Evolutionary conservation across 2,329 filamentous ascomycete genomes (phyloP), one percentile per base, ranked within the genome.

Genomic region (Cordyceps sp.): DNA sequence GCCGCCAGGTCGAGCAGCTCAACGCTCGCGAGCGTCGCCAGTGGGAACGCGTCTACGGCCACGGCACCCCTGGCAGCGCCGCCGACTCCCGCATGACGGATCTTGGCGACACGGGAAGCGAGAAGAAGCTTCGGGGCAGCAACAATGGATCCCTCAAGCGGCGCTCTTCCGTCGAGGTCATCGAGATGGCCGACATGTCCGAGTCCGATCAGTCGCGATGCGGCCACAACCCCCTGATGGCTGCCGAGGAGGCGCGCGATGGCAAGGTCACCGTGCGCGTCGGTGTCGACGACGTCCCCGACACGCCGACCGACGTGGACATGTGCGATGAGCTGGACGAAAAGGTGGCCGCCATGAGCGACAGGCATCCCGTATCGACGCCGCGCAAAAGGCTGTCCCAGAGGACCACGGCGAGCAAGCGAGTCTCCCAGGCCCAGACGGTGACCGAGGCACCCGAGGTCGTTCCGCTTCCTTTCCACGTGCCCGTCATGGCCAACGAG

Each of bases 1-100:
- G 82, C 4, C 67, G 73, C 33, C 66, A 71, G 33, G 57, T 84
- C 10, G 73, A 82, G 45, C 61, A 68, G 35, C 54, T 59, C n/a
- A 75, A 69, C 33, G 62, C 66, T 10, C 62, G 63, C 6, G 78
- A 83, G 37, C 64, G 70, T 28, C 58, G 58, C 6, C 59, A 73
- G 37, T 94, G 86, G 86, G 86, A 94, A 48, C 68, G 69, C 6
- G 61, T 69, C 2, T 90, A 93, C 42, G 81, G 79, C 1, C 63
- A 78, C 39, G 70, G 69, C 34, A 53, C 59, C 17, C 39, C 37
- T 6, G 39, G 40, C 30, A 58, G 50, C 33, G 39, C 47, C 7
- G 45, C 48, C 13, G 46, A 39, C 4, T 61, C 61, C 1, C 55
- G 54, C 16, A 63, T 67, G 21, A 78, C 66, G 0, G 68, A 63